Conservation (phyloP, 441 rosid species). For the Metrosideros polymorpha region DNA sequence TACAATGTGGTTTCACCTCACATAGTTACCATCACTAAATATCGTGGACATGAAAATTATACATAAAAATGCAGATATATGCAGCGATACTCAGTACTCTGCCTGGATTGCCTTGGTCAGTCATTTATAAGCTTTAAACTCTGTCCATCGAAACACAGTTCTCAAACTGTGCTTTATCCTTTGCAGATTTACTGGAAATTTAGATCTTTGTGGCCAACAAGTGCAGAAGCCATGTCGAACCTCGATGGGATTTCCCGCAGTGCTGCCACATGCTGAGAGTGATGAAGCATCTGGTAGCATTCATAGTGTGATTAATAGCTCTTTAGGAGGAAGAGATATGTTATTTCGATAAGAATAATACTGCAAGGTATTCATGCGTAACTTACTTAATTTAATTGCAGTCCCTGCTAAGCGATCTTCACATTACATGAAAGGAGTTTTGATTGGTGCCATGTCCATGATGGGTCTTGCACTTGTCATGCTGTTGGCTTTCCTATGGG, state of each 20-base stretch:
- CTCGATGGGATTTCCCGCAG: constrained; percentile 88
- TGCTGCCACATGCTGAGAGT: constrained; percentile 83
- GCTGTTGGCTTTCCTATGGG: constrained; percentile 67
- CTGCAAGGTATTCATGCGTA: neutral
- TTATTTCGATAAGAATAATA: neutral
- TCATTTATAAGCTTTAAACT: neutral
- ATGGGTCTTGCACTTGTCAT: constrained; percentile 60
- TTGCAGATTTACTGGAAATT: constrained; percentile 69
- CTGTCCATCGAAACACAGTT: neutral
- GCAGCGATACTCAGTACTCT: neutral
- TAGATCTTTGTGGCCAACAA: constrained; percentile 88
- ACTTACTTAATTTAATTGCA: constrained; percentile 10
- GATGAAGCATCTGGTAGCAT: constrained; percentile 77
- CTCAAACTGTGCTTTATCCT: neutral
- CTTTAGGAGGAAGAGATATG: neutral
- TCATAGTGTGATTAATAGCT: neutral
- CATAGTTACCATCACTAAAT: neutral
- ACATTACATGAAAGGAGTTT: constrained; percentile 71
- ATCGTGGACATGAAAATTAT: neutral
- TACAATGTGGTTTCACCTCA: neutral
- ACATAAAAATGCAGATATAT: neutral
- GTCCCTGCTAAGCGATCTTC: constrained; percentile 65
- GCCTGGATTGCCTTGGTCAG: neutral
- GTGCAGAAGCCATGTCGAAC: constrained; percentile 87
- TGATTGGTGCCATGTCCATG: constrained; percentile 73